Evolutionary conservation across 768 basidiomycete species (phyloP), one percentile per base, ranked within the genome.

Genomic region (Psilocybe subaeruginosa): DNA sequence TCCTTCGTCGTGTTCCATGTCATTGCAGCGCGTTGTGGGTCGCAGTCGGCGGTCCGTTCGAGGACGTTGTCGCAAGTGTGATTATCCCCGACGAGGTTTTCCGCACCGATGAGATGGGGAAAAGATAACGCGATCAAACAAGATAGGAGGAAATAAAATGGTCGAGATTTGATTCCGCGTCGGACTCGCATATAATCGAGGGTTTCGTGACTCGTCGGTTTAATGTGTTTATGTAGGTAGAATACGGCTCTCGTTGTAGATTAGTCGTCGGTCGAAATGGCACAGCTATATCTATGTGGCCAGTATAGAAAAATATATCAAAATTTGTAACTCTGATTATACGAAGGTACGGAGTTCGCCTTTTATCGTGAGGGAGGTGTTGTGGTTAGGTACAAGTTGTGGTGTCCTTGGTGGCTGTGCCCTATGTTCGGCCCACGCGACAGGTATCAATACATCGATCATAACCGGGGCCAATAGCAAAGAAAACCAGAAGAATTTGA

Each of bases 1-100:
- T 56, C 51, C 23, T 64, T 56, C 37, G 54, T 35, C 19, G 56
- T 49, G 35, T 51, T 54, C 37, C 53, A 41, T 50, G 59, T 43
- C 49, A 58, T 58, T 54, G 43, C 23, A 11, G 39, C 56, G 29
- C 8, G 19, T n/a, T 35, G 52, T 17, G 35, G 16, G 46, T 57
- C 17, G 47, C n/a, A 49, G 19, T 23, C 23, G 23, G 23, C 23
- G 23, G 23, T 23, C 2, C 23, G 23, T 23, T 23, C 23, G 23
- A 23, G 23, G 23, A 23, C 23, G 23, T 23, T 35, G 33, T 35
- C 33, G 33, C 33, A 35, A 35, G 16, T 50, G 30, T 30, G 23
- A 30, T 29, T 50, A 50, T n/a, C 11, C 29, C 49, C 49, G 51
- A n/a, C 31, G 31, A 53, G 12, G 33, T 17, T 31, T 33, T 53